A percentile compares a stretch with the other conserved stretches of the same genome.
Evolutionary conservation across 2,329 filamentous ascomycete genomes (phyloP).

Genomic region (Botrytis pseudocinerea): DNA sequence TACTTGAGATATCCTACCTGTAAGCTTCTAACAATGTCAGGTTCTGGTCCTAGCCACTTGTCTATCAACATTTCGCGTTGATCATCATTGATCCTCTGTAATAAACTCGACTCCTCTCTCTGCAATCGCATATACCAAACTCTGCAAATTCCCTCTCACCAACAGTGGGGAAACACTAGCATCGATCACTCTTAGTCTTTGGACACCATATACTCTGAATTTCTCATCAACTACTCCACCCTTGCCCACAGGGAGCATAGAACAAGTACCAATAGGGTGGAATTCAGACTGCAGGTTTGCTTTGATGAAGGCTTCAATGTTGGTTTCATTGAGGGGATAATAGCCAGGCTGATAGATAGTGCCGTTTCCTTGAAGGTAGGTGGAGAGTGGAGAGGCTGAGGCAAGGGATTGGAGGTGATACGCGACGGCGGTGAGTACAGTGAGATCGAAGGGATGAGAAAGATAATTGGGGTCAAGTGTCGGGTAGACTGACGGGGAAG

Average conservation of each 20-base stretch:
- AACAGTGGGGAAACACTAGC: constrained; percentile 22
- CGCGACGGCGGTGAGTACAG: background rate
- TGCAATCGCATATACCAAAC: constrained; percentile 20
- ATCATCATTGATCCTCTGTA: background rate
- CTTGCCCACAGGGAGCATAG: background rate
- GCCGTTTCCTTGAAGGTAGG: background rate
- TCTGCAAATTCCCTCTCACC: constrained; percentile 18
- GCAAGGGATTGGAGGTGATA: constrained; percentile 8
- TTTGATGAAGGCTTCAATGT: background rate
- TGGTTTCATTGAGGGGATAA: background rate
- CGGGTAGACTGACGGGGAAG: constrained; percentile 42
- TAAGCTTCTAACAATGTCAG: background rate
- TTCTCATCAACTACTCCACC: constrained; percentile 18
- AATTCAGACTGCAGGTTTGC: background rate
- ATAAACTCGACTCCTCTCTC: constrained; percentile 17
- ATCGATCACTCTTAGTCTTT: constrained; percentile 16
- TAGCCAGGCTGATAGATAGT: background rate
- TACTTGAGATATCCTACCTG: background rate
- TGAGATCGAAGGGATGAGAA: constrained; percentile 45
- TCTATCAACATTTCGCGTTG: background rate
- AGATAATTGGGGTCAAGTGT: constrained; percentile 47
- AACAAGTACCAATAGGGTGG: constrained; percentile 23
- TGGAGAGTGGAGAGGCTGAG: constrained; percentile 6
- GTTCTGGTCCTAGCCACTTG: background rate
- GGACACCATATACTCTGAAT: constrained; percentile 23